Evolutionary conservation across 2,329 filamentous ascomycete species (phyloP).

Genomic region (Phialophora chinensis): DNA sequence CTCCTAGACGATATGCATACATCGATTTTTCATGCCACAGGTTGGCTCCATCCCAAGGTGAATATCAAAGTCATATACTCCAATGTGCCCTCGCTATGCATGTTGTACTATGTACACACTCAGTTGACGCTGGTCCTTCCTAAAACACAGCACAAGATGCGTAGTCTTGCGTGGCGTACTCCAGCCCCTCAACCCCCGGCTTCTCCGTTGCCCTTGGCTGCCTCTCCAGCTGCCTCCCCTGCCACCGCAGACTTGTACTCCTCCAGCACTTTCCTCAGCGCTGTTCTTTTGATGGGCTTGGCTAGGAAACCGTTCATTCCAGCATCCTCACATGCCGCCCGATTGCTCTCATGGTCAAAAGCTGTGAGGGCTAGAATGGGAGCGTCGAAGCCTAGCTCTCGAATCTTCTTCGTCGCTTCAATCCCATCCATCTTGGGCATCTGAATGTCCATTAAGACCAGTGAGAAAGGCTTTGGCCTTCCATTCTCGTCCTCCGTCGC

Average conservation of each 20-base stretch:
- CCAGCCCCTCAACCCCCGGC: neutral
- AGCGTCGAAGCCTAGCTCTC: conserved; percentile 77
- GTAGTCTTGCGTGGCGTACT: neutral
- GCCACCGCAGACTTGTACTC: conserved; percentile 49
- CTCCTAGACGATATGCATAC: neutral
- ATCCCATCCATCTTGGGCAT: conserved; percentile 58
- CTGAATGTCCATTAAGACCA: conserved; percentile 86
- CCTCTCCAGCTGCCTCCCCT: neutral
- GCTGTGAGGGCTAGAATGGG: conserved; percentile 90
- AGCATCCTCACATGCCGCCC: conserved; percentile 80
- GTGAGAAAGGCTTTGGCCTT: conserved; percentile 72
- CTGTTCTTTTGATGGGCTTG: conserved; percentile 77
- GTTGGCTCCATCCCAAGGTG: neutral
- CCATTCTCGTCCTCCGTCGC: conserved; percentile 1
- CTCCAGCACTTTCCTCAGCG: conserved; percentile 81
- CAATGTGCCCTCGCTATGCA: neutral
- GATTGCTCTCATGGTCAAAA: conserved; percentile 86
- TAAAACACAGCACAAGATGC: no score
- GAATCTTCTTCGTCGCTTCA: conserved; percentile 54
- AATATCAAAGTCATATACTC: neutral
- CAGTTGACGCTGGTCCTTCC: neutral
- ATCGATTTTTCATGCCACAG: neutral
- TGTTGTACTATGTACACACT: neutral
- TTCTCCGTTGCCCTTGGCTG: neutral
- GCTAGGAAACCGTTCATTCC: conserved; percentile 89